Base-by-base conservation (phyloP, 345 rosid species). In the Erucastrum elatum region DNA sequence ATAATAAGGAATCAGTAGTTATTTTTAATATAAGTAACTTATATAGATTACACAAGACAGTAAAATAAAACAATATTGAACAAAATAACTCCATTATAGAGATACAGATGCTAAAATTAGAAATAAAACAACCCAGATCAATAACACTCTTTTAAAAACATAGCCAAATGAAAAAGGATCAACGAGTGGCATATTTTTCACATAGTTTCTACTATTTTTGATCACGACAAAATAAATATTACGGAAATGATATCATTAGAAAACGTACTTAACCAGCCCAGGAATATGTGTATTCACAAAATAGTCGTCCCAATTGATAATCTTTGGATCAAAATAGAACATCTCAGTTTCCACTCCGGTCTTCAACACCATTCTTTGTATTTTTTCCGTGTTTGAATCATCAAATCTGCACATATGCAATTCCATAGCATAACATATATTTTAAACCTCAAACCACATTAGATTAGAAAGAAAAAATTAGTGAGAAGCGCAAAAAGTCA, bases 281-380 rank as follows among this genome's bases (percentile, higher is more conserved):
- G 93, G 86, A 62, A 91, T 15, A 39, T 90, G 94, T 44, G 17
- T 74, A 0, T 80, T 78, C 44, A 63, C 27, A 68, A 88, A 53
- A 77, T 90, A 88, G 65, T 87, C 86, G 4, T 87, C 88, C 90
- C 91, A 90, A 5, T 82, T 34, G 71, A 90, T 84, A 67, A 46
- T 3, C 17, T 76, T 86, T 2, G 90, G 88, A 73, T 88, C 90
- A 4, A 89, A 85, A 75, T 75, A 69, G 64, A 90, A 85, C 67
- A 66, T 35, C 8, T 82, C 79, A 0, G 5, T 7, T 16, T 84
- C 84, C 2, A 4, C 13, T 12, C 74, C 81, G 4, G 31, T 59
- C 21, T 51, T 51, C 56, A 51, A 15, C 58, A 64, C 64, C 73
- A 44, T 60, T 49, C 4, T 59, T 58, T 70, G 83, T 27, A 81